phyloP scores from a whole-genome alignment of 495 filamentous ascomycete genomes.

The Penicillium manginii region DNA sequence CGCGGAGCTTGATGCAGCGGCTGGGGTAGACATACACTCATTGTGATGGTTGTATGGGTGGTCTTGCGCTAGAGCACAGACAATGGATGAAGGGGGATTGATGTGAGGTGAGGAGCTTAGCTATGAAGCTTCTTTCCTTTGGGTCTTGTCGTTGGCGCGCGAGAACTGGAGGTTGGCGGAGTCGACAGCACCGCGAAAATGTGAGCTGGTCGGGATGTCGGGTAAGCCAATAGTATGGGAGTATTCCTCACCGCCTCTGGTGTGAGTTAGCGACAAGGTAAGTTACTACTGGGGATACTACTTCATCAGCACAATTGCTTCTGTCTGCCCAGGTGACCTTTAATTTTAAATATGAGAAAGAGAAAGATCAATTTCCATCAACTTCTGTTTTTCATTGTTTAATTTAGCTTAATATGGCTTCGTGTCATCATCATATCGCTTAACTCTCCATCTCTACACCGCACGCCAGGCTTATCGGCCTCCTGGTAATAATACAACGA shows the following conservation, averaged over 20 bases:
- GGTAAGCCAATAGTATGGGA: conserved; percentile 27
- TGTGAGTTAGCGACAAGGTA: neutral
- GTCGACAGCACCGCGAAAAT: conserved; percentile 39
- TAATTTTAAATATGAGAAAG: no score
- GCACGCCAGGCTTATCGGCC: conserved; percentile 2
- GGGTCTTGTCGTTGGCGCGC: conserved; percentile 20
- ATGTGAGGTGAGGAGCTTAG: conserved; percentile 9
- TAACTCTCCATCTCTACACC: neutral
- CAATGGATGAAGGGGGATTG: neutral
- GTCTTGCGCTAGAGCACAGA: conserved; percentile 1
- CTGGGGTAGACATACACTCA: conserved; percentile 43
- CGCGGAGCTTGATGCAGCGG: conserved; percentile 19
- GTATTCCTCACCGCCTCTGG: conserved; percentile 33
- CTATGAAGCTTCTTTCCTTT: conserved; percentile 12
- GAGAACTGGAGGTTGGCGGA: conserved; percentile 20
- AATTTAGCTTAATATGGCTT: neutral
- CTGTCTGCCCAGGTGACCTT: neutral
- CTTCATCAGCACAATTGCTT: neutral
- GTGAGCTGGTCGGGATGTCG: conserved; percentile 35
- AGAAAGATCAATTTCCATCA: no score
- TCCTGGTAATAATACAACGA: conserved; percentile 20
- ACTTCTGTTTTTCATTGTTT: no score
- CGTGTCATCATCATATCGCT: neutral
- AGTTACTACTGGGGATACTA: neutral
- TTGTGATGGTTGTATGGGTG: conserved; percentile 22